A percentile compares a stretch with the other conserved stretches of the same genome.
Evolutionary conservation across 2,329 filamentous ascomycete genomes (phyloP).

Genomic region (Xylariaceae sp.): DNA sequence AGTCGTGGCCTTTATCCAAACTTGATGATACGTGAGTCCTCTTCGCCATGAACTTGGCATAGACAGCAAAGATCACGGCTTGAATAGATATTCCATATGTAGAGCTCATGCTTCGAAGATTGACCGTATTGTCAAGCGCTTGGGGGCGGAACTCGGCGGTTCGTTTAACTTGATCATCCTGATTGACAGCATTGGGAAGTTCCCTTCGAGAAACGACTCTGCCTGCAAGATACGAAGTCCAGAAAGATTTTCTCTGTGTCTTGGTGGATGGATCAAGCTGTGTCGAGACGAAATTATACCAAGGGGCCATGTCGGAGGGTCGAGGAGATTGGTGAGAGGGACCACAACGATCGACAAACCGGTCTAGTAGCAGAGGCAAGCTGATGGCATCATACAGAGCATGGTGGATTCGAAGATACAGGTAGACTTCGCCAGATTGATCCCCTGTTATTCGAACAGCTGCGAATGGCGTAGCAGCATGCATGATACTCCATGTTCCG

Average conservation of each 20-base stretch:
- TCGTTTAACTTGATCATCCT: conserved; percentile 1
- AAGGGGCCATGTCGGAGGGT: conserved; percentile 11
- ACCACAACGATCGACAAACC: conserved; percentile 30
- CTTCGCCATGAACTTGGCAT: conserved; percentile 48
- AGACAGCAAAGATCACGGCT: conserved; percentile 71
- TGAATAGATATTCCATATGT: conserved; percentile 64
- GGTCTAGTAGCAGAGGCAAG: conserved; percentile 60
- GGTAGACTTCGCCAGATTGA: conserved; percentile 21
- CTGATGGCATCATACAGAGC: conserved; percentile 86
- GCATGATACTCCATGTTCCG: conserved; percentile 24
- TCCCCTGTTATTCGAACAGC: conserved; percentile 20
- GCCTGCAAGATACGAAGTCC: conserved; percentile 45
- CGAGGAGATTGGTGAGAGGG: neutral
- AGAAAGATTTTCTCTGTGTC: conserved; percentile 36
- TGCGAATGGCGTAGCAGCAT: conserved; percentile 24
- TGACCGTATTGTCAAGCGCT: conserved; percentile 13
- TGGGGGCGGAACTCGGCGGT: conserved; percentile 16
- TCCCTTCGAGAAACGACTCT: conserved; percentile 3
- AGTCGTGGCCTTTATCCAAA: conserved; percentile 30
- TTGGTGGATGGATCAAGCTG: conserved; percentile 19
- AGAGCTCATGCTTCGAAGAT: conserved; percentile 21
- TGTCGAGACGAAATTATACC: conserved; percentile 24
- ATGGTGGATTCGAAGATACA: conserved; percentile 71
- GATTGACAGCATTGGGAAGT: neutral
- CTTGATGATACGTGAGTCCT: neutral